Base-by-base conservation (phyloP, 208 protist genomes). In the Perkinsela sp. region DNA sequence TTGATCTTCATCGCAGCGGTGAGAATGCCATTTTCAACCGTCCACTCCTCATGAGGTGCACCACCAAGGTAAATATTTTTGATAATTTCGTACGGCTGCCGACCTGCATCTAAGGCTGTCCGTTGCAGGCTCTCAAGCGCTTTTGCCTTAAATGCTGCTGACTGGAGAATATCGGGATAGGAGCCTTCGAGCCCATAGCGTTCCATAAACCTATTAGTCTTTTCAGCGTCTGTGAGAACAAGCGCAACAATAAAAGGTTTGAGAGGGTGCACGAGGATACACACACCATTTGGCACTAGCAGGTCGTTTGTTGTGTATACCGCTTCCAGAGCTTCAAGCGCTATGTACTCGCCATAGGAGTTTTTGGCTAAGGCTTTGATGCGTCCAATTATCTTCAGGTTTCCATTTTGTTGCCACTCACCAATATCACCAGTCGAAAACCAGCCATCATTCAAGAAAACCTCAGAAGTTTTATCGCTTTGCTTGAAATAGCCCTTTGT, bases 361-460 rank as follows among this genome's bases (percentile, higher is more conserved):
- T 89, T 85, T 78, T 94, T 94, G 57, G 83, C 85, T 28, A 94
- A 76, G 31, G 86, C 85, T 81, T 94, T 94, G 28, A 85, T 80
- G 68, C 89, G 82, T 15, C 87, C 89, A 0, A 94, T 76, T 28
- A 93, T 77, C 67, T 77, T 74, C 1, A 93, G 0, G 0, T 74
- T 79, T 31, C 84, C 83, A 69, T 80, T 78, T n/a, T 28, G n/a
- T 15, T 71, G n/a, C 1, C 88, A 72, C 48, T 70, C 70, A 28
- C 77, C 89, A 28, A 91, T 82, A 70, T 93, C 89, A 31, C 89
- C 89, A 0, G 87, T 91, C 76, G 84, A 77, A 72, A 91, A 87
- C 81, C 80, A 93, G 13, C 85, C 85, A 0, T 93, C 83, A 0
- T 69, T 48, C 67, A 87, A 78, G 1, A 91, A 68, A 1, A 71